Percentiles rank a stretch among this genome's conserved stretches.
phyloP scores from a whole-genome alignment of 257 asterid species.

The Henckelia pumila region DNA sequence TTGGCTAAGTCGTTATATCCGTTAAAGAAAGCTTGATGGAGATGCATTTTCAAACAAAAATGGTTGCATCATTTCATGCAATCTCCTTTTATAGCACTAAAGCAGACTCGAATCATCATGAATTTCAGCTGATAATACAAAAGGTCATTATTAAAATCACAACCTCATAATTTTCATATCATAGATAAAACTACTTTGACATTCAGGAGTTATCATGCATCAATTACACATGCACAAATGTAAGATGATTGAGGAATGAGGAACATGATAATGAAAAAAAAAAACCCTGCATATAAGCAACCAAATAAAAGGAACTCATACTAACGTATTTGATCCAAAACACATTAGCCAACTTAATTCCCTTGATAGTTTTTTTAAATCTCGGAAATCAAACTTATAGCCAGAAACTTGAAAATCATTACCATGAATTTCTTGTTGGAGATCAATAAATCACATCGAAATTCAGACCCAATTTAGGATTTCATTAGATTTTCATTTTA shows the following conservation, averaged over 20 bases:
- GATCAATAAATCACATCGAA: constrained; percentile 12
- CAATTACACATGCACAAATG: background rate
- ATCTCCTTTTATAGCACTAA: constrained; percentile 1
- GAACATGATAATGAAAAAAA: background rate
- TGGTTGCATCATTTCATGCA: constrained; percentile 5
- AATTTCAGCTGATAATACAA: background rate
- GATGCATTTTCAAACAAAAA: background rate
- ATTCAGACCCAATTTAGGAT: background rate
- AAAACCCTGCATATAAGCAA: background rate
- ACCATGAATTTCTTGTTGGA: background rate
- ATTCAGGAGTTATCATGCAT: background rate
- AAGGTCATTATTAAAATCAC: background rate
- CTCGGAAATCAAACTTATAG: background rate
- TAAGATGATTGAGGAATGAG: background rate
- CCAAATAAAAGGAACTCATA: background rate
- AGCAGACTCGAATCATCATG: background rate
- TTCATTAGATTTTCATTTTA: background rate
- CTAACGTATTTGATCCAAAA: background rate
- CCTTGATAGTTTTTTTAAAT: background rate
- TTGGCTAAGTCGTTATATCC: too few relatives aligned
- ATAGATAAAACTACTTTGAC: background rate
- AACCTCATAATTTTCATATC: background rate
- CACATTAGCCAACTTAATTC: background rate
- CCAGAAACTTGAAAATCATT: constrained; percentile 4
- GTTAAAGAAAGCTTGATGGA: background rate